Conservation (phyloP, 2,329 filamentous ascomycete genomes). For the Pezicula neosporulosa region DNA sequence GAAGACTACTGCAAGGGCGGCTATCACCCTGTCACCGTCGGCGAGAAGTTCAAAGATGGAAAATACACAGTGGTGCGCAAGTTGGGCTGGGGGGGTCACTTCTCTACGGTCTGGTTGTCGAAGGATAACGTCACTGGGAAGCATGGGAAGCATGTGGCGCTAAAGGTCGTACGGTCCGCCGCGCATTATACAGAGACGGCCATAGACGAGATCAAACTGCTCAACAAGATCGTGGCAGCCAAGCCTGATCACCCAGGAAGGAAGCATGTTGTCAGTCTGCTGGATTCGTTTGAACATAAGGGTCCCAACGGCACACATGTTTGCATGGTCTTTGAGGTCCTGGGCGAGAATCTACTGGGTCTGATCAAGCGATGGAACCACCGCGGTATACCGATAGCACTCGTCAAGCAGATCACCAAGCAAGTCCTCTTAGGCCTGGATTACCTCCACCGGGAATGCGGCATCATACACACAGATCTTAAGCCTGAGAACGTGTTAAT, state of each 20-base stretch:
- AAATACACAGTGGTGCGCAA: constrained; percentile 96
- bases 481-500: constrained; percentile 99
- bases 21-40: constrained; percentile 91
- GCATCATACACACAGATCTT: constrained; percentile 96
- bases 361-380: constrained; percentile 99
- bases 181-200: constrained; percentile 99
- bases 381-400: constrained; percentile 88
- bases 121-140: constrained; percentile 84
- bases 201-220: constrained; percentile 96
- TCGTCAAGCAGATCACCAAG: constrained; percentile 98
- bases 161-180: constrained; percentile 96
- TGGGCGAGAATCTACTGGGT: constrained; percentile 91
- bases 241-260: constrained; percentile 93
- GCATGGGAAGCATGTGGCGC: constrained; percentile 92
- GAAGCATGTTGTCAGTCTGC: constrained; percentile 89
- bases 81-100: constrained; percentile 98
- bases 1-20: constrained; percentile 99
- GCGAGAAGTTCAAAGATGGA: constrained; percentile 96
- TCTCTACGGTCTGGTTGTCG: constrained; percentile 90
- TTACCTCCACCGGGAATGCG: constrained; percentile 95
- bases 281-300: constrained; percentile 97
- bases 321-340: constrained; percentile 98
- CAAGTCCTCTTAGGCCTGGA: constrained; percentile 94
- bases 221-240: constrained; percentile 94
- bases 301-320: constrained; percentile 95